Conservation (phyloP, 805 yeast genomes). For the Middelhovenomyces tepae region DNA sequence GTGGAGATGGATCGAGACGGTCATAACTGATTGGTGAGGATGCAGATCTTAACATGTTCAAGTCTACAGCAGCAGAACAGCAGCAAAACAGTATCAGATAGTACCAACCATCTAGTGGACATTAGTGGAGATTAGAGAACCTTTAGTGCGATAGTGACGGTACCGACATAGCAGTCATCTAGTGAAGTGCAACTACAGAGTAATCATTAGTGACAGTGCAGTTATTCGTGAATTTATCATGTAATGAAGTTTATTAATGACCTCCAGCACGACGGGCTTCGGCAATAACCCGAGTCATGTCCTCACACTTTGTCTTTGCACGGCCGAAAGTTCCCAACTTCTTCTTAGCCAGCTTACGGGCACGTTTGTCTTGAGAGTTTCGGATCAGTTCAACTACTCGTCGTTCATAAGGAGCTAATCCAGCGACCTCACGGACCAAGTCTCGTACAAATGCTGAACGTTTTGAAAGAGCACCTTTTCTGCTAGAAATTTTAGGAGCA, state of each 20-base stretch:
- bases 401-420: conserved; percentile 99
- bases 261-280: conserved; percentile 60
- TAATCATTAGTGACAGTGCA: no score
- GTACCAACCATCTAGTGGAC: no score
- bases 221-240: no score
- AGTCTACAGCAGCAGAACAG: no score
- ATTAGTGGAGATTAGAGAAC: no score
- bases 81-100: no score
- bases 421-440: conserved; percentile 93
- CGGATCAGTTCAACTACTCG: conserved; percentile 98
- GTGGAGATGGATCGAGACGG: no score
- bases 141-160: no score
- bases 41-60: no score
- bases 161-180: no score
- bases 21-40: no score
- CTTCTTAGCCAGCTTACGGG: conserved; percentile 99
- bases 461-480: conserved; percentile 95
- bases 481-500: conserved; percentile 84
- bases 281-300: conserved; percentile 91
- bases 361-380: conserved; percentile 99
- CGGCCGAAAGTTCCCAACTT: conserved; percentile 98
- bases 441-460: conserved; percentile 94
- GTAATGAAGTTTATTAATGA: conserved; percentile 3
- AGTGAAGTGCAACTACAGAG: no score
- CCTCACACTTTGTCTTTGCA: conserved; percentile 99